Base-by-base conservation (phyloP, 495 filamentous ascomycete species). In the Penicillium ochrochloron region DNA sequence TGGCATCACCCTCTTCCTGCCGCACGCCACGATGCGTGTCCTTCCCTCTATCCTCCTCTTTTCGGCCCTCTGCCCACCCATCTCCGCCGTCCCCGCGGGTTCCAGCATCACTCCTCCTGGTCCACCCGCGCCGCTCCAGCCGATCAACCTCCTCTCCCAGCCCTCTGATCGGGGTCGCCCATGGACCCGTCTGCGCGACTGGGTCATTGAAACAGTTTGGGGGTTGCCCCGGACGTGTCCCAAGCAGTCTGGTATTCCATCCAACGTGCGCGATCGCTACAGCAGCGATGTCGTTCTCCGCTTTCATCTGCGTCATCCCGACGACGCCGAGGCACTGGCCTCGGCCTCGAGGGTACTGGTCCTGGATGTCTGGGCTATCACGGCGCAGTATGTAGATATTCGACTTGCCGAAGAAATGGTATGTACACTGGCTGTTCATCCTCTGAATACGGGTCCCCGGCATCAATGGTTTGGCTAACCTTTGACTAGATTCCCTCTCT, bases 331-430 rank as follows among this genome's bases (percentile, higher is more conserved):
- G 50, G 88, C 89, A 3, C 79, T 99, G 61, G 85, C 89, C 12
- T 83, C 89, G 61, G 95, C 92, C 17, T 80, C 89, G 10, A 84
- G 90, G 51, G 86, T 89, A 42, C 84, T 97, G 34, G 86, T 93
- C 64, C 76, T 98, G 9, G 95, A 99, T 73, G 87, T 97, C 4
- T 99, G 95, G 95, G 89, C 89, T 19, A 92, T 91, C 57, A 92
- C 88, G 4, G 81, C 88, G 8, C 82, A 92, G 46, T 94, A 88
- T 81, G 92, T 94, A n/a, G 95, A 99, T 75, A 89, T 98, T 34
- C 83, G 93, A 37, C 73, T 98, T 31, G 80, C 89, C 35, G 85
- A 92, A 72, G 88, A 90, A 66, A 88, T 94, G 61, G 88, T 97
- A 74, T 66, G 53, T 23, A 23, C 10, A 84, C 78, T 56, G 53